Base-by-base conservation (phyloP, 208 protist genomes). In the Trypanosoma avium region DNA sequence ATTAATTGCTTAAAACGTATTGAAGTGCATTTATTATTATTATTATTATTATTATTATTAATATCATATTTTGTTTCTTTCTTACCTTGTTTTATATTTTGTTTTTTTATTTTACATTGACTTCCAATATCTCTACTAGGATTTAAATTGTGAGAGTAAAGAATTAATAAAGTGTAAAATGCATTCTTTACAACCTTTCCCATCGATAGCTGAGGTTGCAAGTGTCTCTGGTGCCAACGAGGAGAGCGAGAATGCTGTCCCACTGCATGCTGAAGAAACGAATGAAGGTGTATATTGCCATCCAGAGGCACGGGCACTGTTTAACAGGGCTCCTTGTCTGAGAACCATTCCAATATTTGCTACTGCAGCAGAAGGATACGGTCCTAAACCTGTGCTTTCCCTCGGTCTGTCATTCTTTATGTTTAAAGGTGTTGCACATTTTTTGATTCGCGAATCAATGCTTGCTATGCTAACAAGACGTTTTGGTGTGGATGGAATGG, bases 241-340 rank as follows among this genome's bases (percentile, higher is more conserved):
- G 19, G 26, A 17, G 7, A 43, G 33, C 17, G 27, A 48, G 10
- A 3, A 48, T 15, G n/a, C 35, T 49, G 19, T 15, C 3, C 50
- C 61, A 45, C 30, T 64, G 40, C 24, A 27, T 19, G 59, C 48
- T 19, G 61, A 66, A 33, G 22, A 78, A 36, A 29, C 53, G 2
- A 32, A 35, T 24, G 63, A 70, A 6, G 54, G 29, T 7, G 3
- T 22, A n/a, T 78, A 73, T 56, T 45, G 82, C 13, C 83, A 90
- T 65, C 83, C 83, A 9, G 56, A 73, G 6, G 77, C 79, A 0
- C 38, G 48, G 0, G 7, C 57, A 0, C 29, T 84, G 17, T 90
- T 90, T 42, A 42, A 15, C 10, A 27, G 17, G 40, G 70, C 50
- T 19, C 77, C 77, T 8, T 75, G 45, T 45, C 15, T 79, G 2